These are phyloP conservation scores for Wickerhamiella brachini DNA, from an alignment of 805 yeast genomes.

Conservation along the genomic window DNA sequence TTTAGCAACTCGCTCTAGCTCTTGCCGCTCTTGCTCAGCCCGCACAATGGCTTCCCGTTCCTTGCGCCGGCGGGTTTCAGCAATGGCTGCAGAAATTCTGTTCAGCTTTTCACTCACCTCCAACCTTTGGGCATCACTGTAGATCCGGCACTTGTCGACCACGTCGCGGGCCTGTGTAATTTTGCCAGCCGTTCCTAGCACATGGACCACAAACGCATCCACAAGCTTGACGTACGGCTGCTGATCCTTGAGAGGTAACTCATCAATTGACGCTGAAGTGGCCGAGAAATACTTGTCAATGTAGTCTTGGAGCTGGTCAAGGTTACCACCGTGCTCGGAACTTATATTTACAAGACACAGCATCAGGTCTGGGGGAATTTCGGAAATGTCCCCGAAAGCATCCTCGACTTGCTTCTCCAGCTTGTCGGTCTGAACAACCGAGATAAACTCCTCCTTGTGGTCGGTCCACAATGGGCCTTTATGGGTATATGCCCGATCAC, in stretches of 20 bases:
- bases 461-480: not conserved
- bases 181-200: constrained; percentile 3
- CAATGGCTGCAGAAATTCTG: not conserved
- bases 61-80: not conserved
- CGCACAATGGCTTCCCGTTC: not conserved
- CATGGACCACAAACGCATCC: constrained; percentile 3
- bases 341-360: constrained; percentile 5
- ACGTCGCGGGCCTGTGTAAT: constrained; percentile 10
- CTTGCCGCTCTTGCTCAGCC: not conserved
- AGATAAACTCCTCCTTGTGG: not conserved
- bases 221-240: not conserved
- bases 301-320: constrained; percentile 4
- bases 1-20: not conserved
- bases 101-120: not conserved
- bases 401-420: constrained; percentile 3
- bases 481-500: not conserved
- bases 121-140: not conserved
- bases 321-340: constrained; percentile 5
- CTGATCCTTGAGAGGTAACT: not conserved
- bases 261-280: not conserved
- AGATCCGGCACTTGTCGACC: not conserved
- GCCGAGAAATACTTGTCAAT: constrained; percentile 5
- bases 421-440: not conserved
- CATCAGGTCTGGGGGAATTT: constrained; percentile 7
- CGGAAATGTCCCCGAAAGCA: not conserved